Conservation (phyloP, 768 basidiomycete species). For the Gloeopeniophorella convolvens region DNA sequence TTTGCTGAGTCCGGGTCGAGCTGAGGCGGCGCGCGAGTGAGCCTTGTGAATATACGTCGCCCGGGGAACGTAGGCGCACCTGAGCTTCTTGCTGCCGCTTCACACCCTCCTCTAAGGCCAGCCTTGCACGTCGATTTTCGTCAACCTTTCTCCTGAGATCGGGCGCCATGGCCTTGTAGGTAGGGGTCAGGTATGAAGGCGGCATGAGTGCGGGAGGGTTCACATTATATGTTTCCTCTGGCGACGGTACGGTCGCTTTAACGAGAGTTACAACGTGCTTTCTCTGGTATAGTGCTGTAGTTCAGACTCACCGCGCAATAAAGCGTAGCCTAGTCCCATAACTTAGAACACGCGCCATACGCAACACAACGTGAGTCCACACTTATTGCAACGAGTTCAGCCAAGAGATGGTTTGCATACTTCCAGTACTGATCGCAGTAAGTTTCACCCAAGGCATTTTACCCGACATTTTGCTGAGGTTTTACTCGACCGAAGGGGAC, state of each 20-base stretch:
- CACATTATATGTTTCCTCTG: slow-evolving; percentile 32
- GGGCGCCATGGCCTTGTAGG: slow-evolving; percentile 30
- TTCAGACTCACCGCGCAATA: slow-evolving; percentile 27
- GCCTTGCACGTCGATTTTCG: slow-evolving; percentile 30
- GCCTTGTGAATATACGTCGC: background rate
- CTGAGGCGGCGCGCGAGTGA: slow-evolving; percentile 15
- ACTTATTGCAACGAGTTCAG: background rate
- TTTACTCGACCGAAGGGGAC: no score
- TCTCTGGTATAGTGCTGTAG: background rate
- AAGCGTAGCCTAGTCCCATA: slow-evolving; percentile 29
- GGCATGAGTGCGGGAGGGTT: slow-evolving; percentile 7
- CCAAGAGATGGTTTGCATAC: slow-evolving; percentile 19
- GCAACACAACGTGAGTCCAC: background rate
- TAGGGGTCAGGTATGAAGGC: background rate
- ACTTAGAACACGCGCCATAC: slow-evolving; percentile 20
- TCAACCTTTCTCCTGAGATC: slow-evolving; percentile 33
- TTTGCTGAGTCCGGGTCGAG: slow-evolving; percentile 32
- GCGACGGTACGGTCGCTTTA: slow-evolving; percentile 28
- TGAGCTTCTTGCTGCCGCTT: slow-evolving; percentile 26
- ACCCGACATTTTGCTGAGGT: slow-evolving; percentile 21
- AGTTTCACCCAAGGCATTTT: slow-evolving; percentile 29
- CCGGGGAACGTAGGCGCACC: slow-evolving; percentile 19
- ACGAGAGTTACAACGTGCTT: background rate
- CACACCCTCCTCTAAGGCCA: slow-evolving; percentile 29
- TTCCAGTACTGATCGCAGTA: slow-evolving; percentile 24